Percentiles rank a stretch among this genome's conserved stretches.
phyloP scores from a whole-genome alignment of 2,329 filamentous ascomycete genomes.

The Sporothrix humicola region DNA sequence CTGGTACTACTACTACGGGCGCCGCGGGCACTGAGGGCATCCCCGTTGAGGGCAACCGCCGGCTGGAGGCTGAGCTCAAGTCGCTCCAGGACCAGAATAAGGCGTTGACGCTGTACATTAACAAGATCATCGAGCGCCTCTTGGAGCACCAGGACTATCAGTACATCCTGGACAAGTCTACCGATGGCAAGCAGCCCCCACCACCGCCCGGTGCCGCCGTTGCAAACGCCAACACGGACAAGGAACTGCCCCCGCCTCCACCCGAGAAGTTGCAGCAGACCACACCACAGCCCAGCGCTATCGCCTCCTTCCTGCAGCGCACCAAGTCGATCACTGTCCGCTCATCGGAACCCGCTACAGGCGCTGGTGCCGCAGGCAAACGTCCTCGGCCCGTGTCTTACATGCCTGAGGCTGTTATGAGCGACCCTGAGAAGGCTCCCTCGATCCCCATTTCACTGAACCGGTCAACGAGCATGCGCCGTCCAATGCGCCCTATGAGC shows the following conservation, averaged over 20 bases:
- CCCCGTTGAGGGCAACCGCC: conserved; percentile 60
- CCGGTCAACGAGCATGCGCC: conserved; percentile 60
- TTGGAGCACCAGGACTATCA: conserved; percentile 95
- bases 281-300: conserved; percentile 61
- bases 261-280: conserved; percentile 58
- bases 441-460: conserved; percentile 71
- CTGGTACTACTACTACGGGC: not conserved
- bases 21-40: conserved; percentile 7
- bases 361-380: conserved; percentile 41
- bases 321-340: conserved; percentile 65
- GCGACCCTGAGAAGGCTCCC: conserved; percentile 75
- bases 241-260: conserved; percentile 82
- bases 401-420: conserved; percentile 55
- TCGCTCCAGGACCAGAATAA: conserved; percentile 92
- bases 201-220: conserved; percentile 49
- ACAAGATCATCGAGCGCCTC: conserved; percentile 96
- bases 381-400: conserved; percentile 63
- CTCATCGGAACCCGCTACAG: conserved; percentile 36
- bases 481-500: conserved; percentile 60
- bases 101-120: conserved; percentile 95
- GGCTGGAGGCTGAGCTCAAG: conserved; percentile 79
- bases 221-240: conserved; percentile 68
- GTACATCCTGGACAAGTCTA: conserved; percentile 83
- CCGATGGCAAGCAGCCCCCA: conserved; percentile 61
- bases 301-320: conserved; percentile 62